Percentiles rank a stretch among this genome's conserved stretches.
These are phyloP conservation scores for Chrysosporium keratinophilum DNA, from an alignment of 2,329 filamentous ascomycete genomes.

Conservation along the genomic window DNA sequence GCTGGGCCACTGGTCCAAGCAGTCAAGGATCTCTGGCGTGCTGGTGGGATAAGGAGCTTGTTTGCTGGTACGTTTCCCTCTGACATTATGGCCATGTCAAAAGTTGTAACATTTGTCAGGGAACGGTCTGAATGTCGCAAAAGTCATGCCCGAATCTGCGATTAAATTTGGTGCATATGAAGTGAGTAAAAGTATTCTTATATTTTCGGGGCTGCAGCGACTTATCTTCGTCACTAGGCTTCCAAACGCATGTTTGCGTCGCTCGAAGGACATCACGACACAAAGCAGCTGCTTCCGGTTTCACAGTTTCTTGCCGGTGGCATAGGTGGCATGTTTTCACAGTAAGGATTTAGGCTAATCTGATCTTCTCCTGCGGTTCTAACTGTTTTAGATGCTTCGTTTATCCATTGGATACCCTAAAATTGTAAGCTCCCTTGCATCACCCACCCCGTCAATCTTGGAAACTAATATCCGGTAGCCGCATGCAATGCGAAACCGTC, in stretches of 20 bases:
- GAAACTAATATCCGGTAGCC: slow-evolving; percentile 33
- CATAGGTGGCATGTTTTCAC: slow-evolving; percentile 83
- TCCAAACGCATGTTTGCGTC: slow-evolving; percentile 78
- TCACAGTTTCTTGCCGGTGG: slow-evolving; percentile 90
- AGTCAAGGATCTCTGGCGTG: slow-evolving; percentile 66
- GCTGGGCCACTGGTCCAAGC: slow-evolving; percentile 62
- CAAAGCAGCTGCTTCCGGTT: slow-evolving; percentile 64
- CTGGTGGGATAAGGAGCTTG: slow-evolving; percentile 76
- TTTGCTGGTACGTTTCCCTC: slow-evolving; percentile 63
- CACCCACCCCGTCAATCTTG: background rate
- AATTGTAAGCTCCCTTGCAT: slow-evolving; percentile 42
- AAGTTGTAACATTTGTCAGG: slow-evolving; percentile 42
- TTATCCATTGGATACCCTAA: slow-evolving; percentile 72
- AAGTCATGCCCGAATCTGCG: slow-evolving; percentile 97
- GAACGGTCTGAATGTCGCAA: slow-evolving; percentile 90
- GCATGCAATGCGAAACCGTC: slow-evolving; percentile 91
- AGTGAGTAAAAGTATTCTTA: slow-evolving; percentile 32
- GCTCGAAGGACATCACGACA: slow-evolving; percentile 78
- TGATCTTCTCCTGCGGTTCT: background rate
- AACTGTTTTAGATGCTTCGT: slow-evolving; percentile 58
- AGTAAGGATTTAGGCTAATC: slow-evolving; percentile 45
- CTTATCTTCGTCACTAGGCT: slow-evolving; percentile 41
- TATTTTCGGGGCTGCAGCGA: background rate
- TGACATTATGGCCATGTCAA: background rate
- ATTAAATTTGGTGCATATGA: slow-evolving; percentile 98